These are phyloP conservation scores for Styphnolobium japonicum DNA, from an alignment of 306 rosid genomes.

Conservation along the genomic window DNA sequence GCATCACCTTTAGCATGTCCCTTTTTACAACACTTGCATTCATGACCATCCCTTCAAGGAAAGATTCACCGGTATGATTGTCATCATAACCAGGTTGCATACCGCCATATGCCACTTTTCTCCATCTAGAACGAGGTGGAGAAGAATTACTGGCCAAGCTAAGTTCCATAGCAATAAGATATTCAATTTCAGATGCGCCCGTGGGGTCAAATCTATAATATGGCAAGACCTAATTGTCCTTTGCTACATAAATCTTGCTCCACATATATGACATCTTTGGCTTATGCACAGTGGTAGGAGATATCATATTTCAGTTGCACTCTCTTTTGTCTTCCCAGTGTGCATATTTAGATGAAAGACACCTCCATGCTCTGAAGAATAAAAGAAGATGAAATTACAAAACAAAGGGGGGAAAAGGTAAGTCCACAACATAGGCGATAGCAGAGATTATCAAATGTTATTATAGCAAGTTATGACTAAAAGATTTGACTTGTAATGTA, in stretches of 20 bases:
- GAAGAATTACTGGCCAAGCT: constrained; percentile 28
- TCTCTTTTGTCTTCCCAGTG: background rate
- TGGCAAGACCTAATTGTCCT: constrained; percentile 6
- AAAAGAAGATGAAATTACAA: constrained; percentile 1
- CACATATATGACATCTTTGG: background rate
- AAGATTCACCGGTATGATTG: constrained; percentile 78
- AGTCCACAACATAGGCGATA: background rate
- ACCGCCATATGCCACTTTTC: constrained; percentile 93
- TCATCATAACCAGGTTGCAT: constrained; percentile 93
- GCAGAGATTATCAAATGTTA: background rate
- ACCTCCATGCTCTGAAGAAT: background rate
- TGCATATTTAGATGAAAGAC: background rate
- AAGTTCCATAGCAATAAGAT: constrained; percentile 37
- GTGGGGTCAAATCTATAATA: background rate
- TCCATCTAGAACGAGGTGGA: constrained; percentile 55
- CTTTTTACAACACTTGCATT: constrained; percentile 87
- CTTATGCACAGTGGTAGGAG: background rate
- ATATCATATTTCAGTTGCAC: constrained; percentile 4
- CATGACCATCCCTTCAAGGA: constrained; percentile 89
- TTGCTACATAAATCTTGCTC: constrained; percentile 6
- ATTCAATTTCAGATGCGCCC: constrained; percentile 15
- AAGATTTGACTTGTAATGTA: background rate
- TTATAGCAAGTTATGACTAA: background rate
- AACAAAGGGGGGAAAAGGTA: background rate
- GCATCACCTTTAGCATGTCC: constrained; percentile 83